Percentiles rank a stretch among this genome's conserved stretches.
phyloP scores from a whole-genome alignment of 2,329 filamentous ascomycete genomes.

The Alternaria arborescens region DNA sequence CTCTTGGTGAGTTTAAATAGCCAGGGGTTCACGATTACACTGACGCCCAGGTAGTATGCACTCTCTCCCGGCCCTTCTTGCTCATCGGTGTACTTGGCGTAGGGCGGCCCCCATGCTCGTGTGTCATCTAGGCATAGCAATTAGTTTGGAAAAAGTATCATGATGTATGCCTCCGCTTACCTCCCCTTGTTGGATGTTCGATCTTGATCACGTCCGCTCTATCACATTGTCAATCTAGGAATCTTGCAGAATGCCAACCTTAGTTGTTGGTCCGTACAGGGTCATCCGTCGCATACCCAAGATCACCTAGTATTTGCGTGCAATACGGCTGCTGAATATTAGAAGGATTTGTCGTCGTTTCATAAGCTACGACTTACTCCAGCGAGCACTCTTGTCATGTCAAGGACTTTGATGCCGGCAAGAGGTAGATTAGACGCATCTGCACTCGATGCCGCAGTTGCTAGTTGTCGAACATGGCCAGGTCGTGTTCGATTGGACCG shows the following conservation, averaged over 20 bases:
- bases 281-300: conserved; percentile 72
- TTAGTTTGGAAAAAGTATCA: neutral
- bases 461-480: conserved; percentile 47
- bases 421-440: conserved; percentile 70
- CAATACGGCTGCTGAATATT: conserved; percentile 78
- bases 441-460: conserved; percentile 51
- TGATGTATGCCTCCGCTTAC: conserved; percentile 13
- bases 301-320: conserved; percentile 93
- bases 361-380: conserved; percentile 69
- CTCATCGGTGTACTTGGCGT: conserved; percentile 75
- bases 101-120: conserved; percentile 94
- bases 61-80: conserved; percentile 81
- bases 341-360: conserved; percentile 15
- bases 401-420: conserved; percentile 85
- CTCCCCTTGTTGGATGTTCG: conserved; percentile 75
- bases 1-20: neutral
- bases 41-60: conserved; percentile 90
- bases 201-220: conserved; percentile 98
- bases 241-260: conserved; percentile 33
- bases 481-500: conserved; percentile 20
- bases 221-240: conserved; percentile 26
- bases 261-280: conserved; percentile 47
- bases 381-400: conserved; percentile 95
- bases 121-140: conserved; percentile 76
- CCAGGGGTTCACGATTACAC: conserved; percentile 23